phyloP scores from a whole-genome alignment of 2,329 filamentous ascomycete genomes.

The Fusarium acutatum region DNA sequence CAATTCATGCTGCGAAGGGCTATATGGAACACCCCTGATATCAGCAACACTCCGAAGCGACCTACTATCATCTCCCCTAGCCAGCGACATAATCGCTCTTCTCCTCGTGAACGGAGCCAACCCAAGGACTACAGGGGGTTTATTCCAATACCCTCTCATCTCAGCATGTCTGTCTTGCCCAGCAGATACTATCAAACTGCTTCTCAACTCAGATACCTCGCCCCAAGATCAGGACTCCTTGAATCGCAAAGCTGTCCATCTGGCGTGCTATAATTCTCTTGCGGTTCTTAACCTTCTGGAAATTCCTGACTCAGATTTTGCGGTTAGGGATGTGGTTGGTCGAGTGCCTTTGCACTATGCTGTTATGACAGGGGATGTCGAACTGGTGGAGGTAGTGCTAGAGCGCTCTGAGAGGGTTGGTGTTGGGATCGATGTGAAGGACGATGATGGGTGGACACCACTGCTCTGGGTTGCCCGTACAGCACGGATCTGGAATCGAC shows the following conservation, averaged over 20 bases:
- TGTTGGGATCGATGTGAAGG: neutral
- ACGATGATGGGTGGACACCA: slow-evolving; percentile 12
- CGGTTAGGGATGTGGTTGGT: neutral
- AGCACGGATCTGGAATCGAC: neutral
- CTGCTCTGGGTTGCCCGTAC: slow-evolving; percentile 1
- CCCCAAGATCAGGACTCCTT: fast-evolving
- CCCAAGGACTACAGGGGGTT: neutral
- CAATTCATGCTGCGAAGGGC: neutral
- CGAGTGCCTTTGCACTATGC: slow-evolving; percentile 7
- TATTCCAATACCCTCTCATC: neutral
- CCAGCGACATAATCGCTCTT: neutral
- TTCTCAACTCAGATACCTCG: neutral
- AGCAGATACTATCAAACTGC: fast-evolving
- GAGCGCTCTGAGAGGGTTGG: neutral
- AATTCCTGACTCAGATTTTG: neutral
- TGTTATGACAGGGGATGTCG: neutral
- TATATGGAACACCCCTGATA: neutral
- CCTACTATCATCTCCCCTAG: neutral
- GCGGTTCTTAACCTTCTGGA: neutral
- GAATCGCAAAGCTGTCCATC: neutral
- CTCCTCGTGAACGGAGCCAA: neutral
- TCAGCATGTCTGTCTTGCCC: neutral
- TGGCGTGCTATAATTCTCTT: slow-evolving; percentile 12
- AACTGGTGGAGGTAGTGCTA: neutral
- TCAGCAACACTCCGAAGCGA: neutral